A percentile compares a stretch with the other conserved stretches of the same genome.
phyloP scores from a whole-genome alignment of 2,329 filamentous ascomycete species.

The Fusarium abutilonis region DNA sequence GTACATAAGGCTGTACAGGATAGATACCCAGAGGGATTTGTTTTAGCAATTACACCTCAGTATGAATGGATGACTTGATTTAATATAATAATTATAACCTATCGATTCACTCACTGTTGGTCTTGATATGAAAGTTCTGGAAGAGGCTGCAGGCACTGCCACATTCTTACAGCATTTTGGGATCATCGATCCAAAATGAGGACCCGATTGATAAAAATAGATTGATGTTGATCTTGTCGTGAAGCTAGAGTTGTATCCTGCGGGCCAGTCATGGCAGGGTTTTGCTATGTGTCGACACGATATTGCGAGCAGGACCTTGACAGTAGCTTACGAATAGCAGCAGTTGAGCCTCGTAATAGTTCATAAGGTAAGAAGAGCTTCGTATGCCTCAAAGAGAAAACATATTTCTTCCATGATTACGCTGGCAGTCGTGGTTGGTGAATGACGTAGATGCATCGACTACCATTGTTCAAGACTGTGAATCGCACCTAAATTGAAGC shows the following conservation, averaged over 20 bases:
- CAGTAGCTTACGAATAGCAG: background rate
- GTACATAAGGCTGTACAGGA: conserved; percentile 20
- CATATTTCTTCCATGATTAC: too few species aligned
- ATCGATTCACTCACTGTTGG: background rate
- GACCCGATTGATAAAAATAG: conserved; percentile 24
- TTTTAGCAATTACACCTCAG: background rate
- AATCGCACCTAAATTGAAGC: too few species aligned
- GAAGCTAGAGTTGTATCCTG: conserved; percentile 1
- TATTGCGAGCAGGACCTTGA: background rate
- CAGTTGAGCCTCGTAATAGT: background rate
- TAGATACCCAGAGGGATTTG: conserved; percentile 30
- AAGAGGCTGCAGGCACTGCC: conserved; percentile 17
- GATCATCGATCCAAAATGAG: conserved; percentile 11
- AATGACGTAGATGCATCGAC: conserved; percentile 10
- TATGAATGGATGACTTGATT: background rate
- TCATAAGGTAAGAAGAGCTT: too few species aligned
- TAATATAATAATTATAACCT: background rate
- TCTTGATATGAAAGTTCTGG: background rate
- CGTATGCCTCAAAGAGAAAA: too few species aligned
- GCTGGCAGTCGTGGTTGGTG: background rate
- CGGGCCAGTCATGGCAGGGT: background rate
- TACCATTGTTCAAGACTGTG: background rate
- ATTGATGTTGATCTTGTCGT: conserved; percentile 4
- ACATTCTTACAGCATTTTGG: conserved; percentile 4
- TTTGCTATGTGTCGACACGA: background rate